These are phyloP conservation scores for Naganishia vaughanmartiniae DNA, from an alignment of 768 basidiomycete species.

Conservation along the genomic window DNA sequence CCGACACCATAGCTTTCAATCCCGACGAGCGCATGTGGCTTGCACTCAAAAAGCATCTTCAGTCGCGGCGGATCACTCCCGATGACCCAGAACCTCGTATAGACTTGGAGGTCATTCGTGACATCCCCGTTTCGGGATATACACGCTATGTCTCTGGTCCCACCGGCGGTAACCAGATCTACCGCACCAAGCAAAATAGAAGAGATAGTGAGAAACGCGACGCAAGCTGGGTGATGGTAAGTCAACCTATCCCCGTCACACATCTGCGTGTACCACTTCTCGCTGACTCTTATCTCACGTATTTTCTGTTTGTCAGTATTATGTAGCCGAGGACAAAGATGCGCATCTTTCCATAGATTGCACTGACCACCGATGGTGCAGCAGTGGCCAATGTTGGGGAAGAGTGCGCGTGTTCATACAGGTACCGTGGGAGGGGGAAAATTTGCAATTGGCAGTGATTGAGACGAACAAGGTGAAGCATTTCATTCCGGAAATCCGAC, in stretches of 20 bases:
- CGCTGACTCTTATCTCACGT: not conserved
- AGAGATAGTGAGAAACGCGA: not conserved
- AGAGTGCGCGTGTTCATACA: not conserved
- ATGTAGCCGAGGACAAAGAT: not conserved
- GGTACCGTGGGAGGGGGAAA: not conserved
- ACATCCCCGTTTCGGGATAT: not conserved
- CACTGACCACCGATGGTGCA: not conserved
- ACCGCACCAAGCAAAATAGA: not conserved
- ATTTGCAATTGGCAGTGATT: not conserved
- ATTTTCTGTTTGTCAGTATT: not conserved
- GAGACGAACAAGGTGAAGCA: not conserved
- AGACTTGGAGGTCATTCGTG: not conserved
- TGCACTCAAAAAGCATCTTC: not conserved
- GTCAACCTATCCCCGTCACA: not conserved
- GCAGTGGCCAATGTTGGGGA: not conserved
- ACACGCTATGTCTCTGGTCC: not conserved
- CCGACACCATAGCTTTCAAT: not conserved
- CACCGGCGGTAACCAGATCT: not conserved
- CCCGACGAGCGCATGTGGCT: not conserved
- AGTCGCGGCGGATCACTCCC: not conserved
- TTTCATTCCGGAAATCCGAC: conserved; percentile 1
- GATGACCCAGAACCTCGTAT: not conserved
- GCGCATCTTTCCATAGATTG: not conserved
- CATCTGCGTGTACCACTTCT: not conserved
- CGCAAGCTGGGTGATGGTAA: not conserved